Percentiles rank a stretch among this genome's conserved stretches.
phyloP scores from a whole-genome alignment of 495 filamentous ascomycete species.

The Lepidopterella palustris region DNA sequence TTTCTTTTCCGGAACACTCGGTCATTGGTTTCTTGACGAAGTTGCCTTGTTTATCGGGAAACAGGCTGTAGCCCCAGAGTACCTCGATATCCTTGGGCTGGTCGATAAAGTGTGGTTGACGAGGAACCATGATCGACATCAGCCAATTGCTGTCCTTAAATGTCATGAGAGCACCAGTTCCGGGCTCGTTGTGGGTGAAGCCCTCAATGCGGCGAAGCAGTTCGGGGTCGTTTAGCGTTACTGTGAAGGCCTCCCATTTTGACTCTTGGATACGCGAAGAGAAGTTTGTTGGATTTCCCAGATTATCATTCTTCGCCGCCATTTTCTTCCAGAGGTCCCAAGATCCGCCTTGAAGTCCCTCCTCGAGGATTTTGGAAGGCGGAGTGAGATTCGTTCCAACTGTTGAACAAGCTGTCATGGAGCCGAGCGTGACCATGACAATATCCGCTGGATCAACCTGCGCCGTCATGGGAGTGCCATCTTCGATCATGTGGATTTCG shows the following conservation, averaged over 20 bases:
- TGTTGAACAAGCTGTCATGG: conserved; percentile 9
- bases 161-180: conserved; percentile 35
- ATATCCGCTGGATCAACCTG: conserved; percentile 16
- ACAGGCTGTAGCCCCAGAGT: conserved; percentile 36
- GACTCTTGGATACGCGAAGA: conserved; percentile 33
- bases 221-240: conserved; percentile 34
- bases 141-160: conserved; percentile 38
- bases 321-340: conserved; percentile 17
- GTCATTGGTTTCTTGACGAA: conserved; percentile 40
- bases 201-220: conserved; percentile 32
- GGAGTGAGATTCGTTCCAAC: conserved; percentile 8
- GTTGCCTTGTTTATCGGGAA: conserved; percentile 30
- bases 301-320: conserved; percentile 12
- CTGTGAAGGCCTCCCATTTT: conserved; percentile 38
- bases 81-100: conserved; percentile 5
- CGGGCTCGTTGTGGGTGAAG: conserved; percentile 33
- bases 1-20: conserved; percentile 38
- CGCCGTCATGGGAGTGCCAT: conserved; percentile 17
- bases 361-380: conserved; percentile 1
- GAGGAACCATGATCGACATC: conserved; percentile 37
- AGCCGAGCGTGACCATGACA: conserved; percentile 12
- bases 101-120: conserved; percentile 34
- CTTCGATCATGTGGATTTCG: conserved; percentile 22
- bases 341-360: conserved; percentile 6
- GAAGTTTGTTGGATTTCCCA: conserved; percentile 40